phyloP scores from a whole-genome alignment of 768 basidiomycete species.

The Podaxis sp. region DNA sequence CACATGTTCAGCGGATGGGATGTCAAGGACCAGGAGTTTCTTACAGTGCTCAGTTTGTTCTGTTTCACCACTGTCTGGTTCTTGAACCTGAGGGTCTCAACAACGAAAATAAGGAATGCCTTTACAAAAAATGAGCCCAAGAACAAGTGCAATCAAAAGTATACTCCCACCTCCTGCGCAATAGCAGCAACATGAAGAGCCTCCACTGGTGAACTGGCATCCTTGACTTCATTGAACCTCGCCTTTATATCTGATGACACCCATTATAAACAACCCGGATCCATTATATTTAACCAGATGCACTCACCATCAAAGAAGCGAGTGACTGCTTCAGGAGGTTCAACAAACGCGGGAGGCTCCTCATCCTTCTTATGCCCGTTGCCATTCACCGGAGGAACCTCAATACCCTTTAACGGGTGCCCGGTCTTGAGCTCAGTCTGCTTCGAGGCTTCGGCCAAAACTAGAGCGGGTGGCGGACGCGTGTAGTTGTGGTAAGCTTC shows the following conservation, averaged over 20 bases:
- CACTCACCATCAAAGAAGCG: slow-evolving; percentile 63
- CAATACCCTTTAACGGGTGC: slow-evolving; percentile 63
- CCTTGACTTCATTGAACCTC: slow-evolving; percentile 47
- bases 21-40: slow-evolving; percentile 23
- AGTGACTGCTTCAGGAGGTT: slow-evolving; percentile 53
- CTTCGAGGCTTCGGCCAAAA: slow-evolving; percentile 74
- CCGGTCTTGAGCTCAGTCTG: slow-evolving; percentile 71
- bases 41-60: slow-evolving; percentile 70
- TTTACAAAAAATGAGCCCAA: slow-evolving; percentile 26
- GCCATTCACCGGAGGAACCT: slow-evolving; percentile 42
- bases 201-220: slow-evolving; percentile 47
- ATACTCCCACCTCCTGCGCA: slow-evolving; percentile 62
- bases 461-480: slow-evolving; percentile 68
- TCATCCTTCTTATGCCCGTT: slow-evolving; percentile 71
- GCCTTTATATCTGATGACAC: slow-evolving; percentile 47
- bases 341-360: slow-evolving; percentile 63
- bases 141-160: neutral
- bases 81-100: slow-evolving; percentile 78
- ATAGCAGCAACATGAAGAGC: slow-evolving; percentile 73
- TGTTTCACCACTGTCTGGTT: slow-evolving; percentile 64
- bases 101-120: slow-evolving; percentile 70
- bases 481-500: slow-evolving; percentile 73
- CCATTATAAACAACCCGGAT: neutral
- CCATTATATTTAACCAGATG: neutral
- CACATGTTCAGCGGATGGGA: slow-evolving; percentile 7